These are phyloP conservation scores for Ulvella scutata DNA, from an alignment of 139 green algal genomes.

Conservation along the genomic window DNA sequence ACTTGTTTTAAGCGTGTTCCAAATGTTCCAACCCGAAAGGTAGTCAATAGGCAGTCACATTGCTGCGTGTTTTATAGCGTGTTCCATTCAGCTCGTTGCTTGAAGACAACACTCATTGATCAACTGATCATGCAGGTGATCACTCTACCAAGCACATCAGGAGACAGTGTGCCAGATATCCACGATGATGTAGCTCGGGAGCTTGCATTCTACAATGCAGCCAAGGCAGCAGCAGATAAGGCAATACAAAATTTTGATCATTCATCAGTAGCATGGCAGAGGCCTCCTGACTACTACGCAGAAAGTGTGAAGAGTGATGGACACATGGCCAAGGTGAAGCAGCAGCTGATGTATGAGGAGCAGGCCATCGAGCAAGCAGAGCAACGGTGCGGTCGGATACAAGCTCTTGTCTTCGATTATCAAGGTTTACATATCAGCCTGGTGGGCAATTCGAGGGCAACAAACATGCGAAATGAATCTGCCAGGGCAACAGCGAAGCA, in stretches of 20 bases:
- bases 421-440: not conserved
- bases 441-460: too few species aligned
- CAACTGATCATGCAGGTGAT: too few species aligned
- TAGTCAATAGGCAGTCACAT: too few species aligned
- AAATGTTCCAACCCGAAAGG: too few species aligned
- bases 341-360: slow-evolving; percentile 76
- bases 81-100: too few species aligned
- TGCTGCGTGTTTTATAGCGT: too few species aligned
- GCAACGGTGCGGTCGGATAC: slow-evolving; percentile 26
- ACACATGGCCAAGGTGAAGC: slow-evolving; percentile 84
- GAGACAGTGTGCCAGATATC: slow-evolving; percentile 28
- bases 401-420: too few species aligned
- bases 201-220: slow-evolving; percentile 88
- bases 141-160: not conserved
- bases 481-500: not conserved
- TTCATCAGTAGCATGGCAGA: slow-evolving; percentile 42
- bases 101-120: too few species aligned
- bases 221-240: slow-evolving; percentile 25
- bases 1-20: too few species aligned
- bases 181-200: slow-evolving; percentile 85
- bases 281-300: slow-evolving; percentile 89
- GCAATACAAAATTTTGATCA: slow-evolving; percentile 53
- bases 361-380: slow-evolving; percentile 56
- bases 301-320: slow-evolving; percentile 96
- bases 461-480: not conserved